These are phyloP conservation scores for Aspergillus intermedius DNA, from an alignment of 2,329 filamentous ascomycete genomes.

Conservation along the genomic window DNA sequence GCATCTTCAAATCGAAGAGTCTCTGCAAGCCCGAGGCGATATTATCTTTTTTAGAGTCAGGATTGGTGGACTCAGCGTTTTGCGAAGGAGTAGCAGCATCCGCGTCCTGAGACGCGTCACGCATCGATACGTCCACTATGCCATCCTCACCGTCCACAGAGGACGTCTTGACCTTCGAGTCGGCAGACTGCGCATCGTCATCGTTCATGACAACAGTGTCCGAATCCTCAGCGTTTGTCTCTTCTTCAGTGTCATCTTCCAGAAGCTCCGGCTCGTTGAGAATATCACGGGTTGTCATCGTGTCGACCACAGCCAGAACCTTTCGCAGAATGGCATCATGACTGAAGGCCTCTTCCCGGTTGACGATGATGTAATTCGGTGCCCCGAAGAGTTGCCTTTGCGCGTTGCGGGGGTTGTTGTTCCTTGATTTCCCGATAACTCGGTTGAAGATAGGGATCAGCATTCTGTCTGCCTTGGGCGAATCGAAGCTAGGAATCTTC, in stretches of 20 bases:
- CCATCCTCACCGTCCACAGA: slow-evolving; percentile 86
- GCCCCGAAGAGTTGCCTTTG: slow-evolving; percentile 34
- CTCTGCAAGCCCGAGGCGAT: slow-evolving; percentile 60
- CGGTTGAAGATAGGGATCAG: slow-evolving; percentile 46
- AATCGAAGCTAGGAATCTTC: slow-evolving; percentile 34
- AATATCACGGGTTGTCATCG: slow-evolving; percentile 65
- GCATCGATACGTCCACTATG: slow-evolving; percentile 84
- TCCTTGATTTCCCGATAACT: slow-evolving; percentile 17
- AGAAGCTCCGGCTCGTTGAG: slow-evolving; percentile 47
- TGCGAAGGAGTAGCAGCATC: slow-evolving; percentile 12
- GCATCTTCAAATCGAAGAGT: slow-evolving; percentile 69
- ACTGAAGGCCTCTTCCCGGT: slow-evolving; percentile 61
- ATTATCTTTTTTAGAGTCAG: slow-evolving; percentile 44
- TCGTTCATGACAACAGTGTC: slow-evolving; percentile 62
- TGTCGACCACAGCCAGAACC: slow-evolving; percentile 66
- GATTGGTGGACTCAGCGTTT: slow-evolving; percentile 33
- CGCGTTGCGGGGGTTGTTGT: slow-evolving; percentile 18
- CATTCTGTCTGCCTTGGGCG: slow-evolving; percentile 40
- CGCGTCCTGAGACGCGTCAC: slow-evolving; percentile 46
- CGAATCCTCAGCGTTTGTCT: slow-evolving; percentile 49
- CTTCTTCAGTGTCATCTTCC: slow-evolving; percentile 45
- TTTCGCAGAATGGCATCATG: slow-evolving; percentile 73
- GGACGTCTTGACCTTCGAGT: slow-evolving; percentile 64
- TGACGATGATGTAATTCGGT: slow-evolving; percentile 63
- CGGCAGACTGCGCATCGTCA: slow-evolving; percentile 58